Evolutionary conservation across 2,329 filamentous ascomycete species (phyloP), one percentile per base, ranked within the genome.

Genomic region (Pseudogymnoascus sp.): DNA sequence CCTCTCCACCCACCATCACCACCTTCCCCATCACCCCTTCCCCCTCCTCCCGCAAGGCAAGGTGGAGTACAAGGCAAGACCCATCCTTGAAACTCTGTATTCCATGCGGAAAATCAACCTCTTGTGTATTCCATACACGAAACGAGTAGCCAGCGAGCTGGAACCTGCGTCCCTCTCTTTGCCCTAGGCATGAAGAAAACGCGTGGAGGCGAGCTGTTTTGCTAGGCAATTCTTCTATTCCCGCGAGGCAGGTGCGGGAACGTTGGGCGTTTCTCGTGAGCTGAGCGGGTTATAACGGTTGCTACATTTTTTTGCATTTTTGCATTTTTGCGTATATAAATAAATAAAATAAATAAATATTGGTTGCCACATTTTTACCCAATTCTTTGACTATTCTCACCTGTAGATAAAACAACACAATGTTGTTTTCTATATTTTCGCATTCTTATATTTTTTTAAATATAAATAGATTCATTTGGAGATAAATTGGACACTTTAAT

Each of bases 21-120:
- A 16, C 30, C 30, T 12, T 35, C 33, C 14, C 35, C 36, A 22
- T 50, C 8, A 28, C 22, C 16, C 5, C 18, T 8, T 12, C 6
- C 33, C 33, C 50, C 83, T 83, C 36, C 33, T 50, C 83, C 83
- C 85, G 85, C 85, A 85, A 82, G 84, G 83, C 83, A 80, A 84
- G 85, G 85, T 87, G 85, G 84, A 87, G 85, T 83, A 83, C 84
- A 87, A 87, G 85, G 85, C 82, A 83, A 87, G 85, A 85, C 73
- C 77, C 77, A 84, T 87, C 85, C 85, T 87, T 87, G 84, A 80
- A 70, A 79, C 84, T 86, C 82, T 87, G 85, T 87, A 87, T 87
- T 87, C 84, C 83, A 84, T 86, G 85, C 85, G 85, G 84, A 83
- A 87, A 64, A 87, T 80, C 65, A 65, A 73, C 63, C 69, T 58